Evolutionary conservation across 139 green algal species (phyloP).

Genomic region (Coelastrella sp.): DNA sequence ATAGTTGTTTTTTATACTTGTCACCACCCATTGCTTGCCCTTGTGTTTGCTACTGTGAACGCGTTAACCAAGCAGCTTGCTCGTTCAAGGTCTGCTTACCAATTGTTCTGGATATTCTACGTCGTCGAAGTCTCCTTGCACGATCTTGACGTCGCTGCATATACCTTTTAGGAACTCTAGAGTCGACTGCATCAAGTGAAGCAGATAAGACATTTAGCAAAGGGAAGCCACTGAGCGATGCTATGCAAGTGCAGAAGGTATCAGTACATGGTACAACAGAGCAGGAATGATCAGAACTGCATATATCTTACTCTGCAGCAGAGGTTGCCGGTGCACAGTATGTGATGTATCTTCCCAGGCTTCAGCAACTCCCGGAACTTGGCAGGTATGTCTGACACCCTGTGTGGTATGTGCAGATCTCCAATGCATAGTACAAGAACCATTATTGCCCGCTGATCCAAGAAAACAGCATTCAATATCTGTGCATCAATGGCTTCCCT

Average conservation of each 20-base stretch:
- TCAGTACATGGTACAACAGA: background rate
- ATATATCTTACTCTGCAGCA: slow-evolving; percentile 85
- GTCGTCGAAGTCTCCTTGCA: slow-evolving; percentile 95
- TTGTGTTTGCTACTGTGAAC: background rate
- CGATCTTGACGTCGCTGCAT: slow-evolving; percentile 80
- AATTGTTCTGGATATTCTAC: slow-evolving; percentile 75
- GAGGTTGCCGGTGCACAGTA: slow-evolving; percentile 92
- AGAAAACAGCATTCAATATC: no score
- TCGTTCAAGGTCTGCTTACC: slow-evolving; percentile 39
- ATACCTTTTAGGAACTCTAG: slow-evolving; percentile 88
- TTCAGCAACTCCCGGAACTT: slow-evolving; percentile 95
- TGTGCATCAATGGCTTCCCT: no score
- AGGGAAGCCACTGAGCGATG: background rate
- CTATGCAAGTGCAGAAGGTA: background rate
- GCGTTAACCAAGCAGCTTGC: background rate
- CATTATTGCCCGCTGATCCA: slow-evolving; percentile 64
- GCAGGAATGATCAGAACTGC: no score
- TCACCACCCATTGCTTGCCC: no score
- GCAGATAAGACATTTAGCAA: no score
- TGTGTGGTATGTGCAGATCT: slow-evolving; percentile 93
- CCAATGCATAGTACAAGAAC: slow-evolving; percentile 94
- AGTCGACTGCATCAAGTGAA: slow-evolving; percentile 67
- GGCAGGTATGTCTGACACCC: slow-evolving; percentile 83
- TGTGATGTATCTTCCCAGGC: slow-evolving; percentile 94
- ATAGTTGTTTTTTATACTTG: no score